Evolutionary conservation across 768 basidiomycete species (phyloP), one percentile per base, ranked within the genome.

Genomic region (Tricholoma saponaceum): DNA sequence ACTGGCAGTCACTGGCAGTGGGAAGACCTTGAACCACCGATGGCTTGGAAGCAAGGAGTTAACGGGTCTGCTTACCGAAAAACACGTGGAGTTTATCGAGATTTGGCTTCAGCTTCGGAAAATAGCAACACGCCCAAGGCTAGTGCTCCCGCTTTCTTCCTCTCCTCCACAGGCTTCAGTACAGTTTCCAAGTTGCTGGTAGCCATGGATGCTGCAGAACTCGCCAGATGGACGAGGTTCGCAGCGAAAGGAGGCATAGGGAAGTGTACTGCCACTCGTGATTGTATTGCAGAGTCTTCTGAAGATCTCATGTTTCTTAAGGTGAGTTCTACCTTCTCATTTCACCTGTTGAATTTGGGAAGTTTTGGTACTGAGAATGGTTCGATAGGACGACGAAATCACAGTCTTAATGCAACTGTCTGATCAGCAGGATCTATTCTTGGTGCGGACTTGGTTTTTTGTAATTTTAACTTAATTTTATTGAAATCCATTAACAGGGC

Each of bases 261-360:
- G 4, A 87, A 78, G 62, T 92, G 90, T 61, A 84, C 82, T 1
- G 92, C 92, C 4, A 56, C 79, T 23, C 77, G 80, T 54, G 91
- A 95, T 69, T 91, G 89, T 64, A 81, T 90, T 18, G 90, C 90
- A 1, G 83, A 90, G 68, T 77, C 79, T 37, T 69, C 80, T 10
- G 86, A 86, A 22, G 92, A 94, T 70, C 77, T 95, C 46, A 95
- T 95, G 92, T 93, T 95, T 68, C 70, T 94, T 51, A 86, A 89
- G 81, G 90, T 85, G 55, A 50, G 81, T 74, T 26, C n/a, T n/a
- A n/a, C n/a, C n/a, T n/a, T n/a, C n/a, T n/a, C 22, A n/a, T 39
- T 60, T 26, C 52, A 12, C 51, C 54, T 26, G 37, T 49, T 41
- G 26, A 12, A 35, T 9, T n/a, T 52, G 47, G 30, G 43, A 54